phyloP scores from a whole-genome alignment of 768 basidiomycete species.

The Asterophora lycoperdoides region DNA sequence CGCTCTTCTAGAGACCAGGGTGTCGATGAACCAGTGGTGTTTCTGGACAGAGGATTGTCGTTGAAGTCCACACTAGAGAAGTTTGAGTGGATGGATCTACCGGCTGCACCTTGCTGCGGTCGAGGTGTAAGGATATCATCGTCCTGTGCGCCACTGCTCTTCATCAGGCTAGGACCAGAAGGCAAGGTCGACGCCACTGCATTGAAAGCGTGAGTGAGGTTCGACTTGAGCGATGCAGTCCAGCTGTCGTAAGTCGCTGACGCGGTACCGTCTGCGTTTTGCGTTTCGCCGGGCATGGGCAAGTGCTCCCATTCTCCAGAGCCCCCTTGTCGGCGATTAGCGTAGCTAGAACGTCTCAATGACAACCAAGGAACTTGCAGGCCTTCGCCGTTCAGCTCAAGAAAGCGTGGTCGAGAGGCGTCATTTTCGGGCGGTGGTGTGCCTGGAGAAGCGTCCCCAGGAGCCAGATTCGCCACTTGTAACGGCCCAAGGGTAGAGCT shows the following conservation, averaged over 20 bases:
- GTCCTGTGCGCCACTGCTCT: slow-evolving; percentile 4
- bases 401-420: slow-evolving; percentile 26
- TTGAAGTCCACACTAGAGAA: slow-evolving; percentile 1
- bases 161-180: slow-evolving; percentile 8
- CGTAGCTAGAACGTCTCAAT: neutral
- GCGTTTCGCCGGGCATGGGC: slow-evolving; percentile 27
- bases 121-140: slow-evolving; percentile 23
- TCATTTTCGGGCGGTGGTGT: slow-evolving; percentile 24
- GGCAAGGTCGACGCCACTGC: slow-evolving; percentile 42
- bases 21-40: slow-evolving; percentile 18
- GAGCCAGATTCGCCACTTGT: slow-evolving; percentile 44
- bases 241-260: slow-evolving; percentile 29
- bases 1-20: slow-evolving; percentile 39
- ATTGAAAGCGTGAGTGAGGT: slow-evolving; percentile 46
- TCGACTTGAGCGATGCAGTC: slow-evolving; percentile 39
- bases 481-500: slow-evolving; percentile 40
- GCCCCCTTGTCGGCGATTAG: neutral
- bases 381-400: slow-evolving; percentile 27
- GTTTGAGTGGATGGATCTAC: slow-evolving; percentile 9
- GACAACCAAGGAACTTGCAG: slow-evolving; percentile 29
- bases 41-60: slow-evolving; percentile 14
- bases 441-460: slow-evolving; percentile 39
- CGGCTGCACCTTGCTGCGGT: slow-evolving; percentile 19
- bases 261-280: neutral
- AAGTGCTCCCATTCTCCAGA: slow-evolving; percentile 11